These are phyloP conservation scores for Cyberlindnera samutprakarnensis DNA, from an alignment of 805 yeast genomes.

Conservation along the genomic window DNA sequence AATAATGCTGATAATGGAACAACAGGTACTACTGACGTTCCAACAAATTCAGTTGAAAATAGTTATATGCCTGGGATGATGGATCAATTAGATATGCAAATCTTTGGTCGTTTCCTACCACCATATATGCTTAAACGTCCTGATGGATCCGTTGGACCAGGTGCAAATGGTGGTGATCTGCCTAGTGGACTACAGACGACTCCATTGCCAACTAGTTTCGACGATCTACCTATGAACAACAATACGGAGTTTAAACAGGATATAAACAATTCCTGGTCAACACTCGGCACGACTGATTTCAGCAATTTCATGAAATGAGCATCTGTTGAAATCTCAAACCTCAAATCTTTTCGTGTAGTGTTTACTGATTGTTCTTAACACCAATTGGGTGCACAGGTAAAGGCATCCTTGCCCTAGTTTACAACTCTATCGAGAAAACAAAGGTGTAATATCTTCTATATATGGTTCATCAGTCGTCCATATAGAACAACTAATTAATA, in stretches of 20 bases:
- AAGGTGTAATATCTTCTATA: no score
- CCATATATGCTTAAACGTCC: conserved; percentile 62
- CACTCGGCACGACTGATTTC: conserved; percentile 2
- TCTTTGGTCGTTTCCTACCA: conserved; percentile 78
- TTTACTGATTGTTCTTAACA: no score
- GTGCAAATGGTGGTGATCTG: conserved; percentile 23
- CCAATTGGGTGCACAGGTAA: no score
- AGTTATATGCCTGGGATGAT: conserved; percentile 71
- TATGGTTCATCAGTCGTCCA: no score
- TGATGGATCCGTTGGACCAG: conserved; percentile 19
- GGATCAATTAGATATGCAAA: conserved; percentile 77
- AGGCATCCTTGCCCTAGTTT: no score
- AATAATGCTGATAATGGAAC: background rate
- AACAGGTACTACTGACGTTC: background rate
- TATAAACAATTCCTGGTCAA: background rate
- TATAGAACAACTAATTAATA: no score
- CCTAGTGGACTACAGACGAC: conserved; percentile 22
- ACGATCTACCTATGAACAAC: conserved; percentile 14
- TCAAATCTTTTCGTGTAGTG: no score
- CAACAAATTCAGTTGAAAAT: conserved; percentile 4
- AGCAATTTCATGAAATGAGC: conserved; percentile 1
- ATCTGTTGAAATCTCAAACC: no score
- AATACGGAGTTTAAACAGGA: conserved; percentile 1
- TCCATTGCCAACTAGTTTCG: conserved; percentile 15
- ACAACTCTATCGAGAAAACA: no score